phyloP scores from a whole-genome alignment of 2,329 filamentous ascomycete genomes.

The Ciborinia camelliae region DNA sequence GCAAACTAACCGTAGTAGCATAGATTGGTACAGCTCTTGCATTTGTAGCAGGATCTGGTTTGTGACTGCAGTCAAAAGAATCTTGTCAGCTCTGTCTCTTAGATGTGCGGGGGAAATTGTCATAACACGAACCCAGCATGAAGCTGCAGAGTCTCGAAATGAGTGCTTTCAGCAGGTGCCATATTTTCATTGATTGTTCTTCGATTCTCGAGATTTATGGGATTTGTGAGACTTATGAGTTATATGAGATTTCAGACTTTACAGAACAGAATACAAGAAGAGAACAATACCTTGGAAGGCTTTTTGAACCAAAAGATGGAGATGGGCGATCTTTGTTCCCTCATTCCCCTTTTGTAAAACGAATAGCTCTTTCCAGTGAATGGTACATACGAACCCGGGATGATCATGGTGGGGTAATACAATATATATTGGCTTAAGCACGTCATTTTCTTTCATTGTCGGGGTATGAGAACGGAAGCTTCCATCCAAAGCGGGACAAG shows the following conservation, averaged over 20 bases:
- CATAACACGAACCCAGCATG: conserved; percentile 66
- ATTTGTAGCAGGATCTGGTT: conserved; percentile 77
- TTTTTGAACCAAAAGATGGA: neutral
- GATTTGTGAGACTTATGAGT: neutral
- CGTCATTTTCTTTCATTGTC: neutral
- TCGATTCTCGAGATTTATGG: neutral
- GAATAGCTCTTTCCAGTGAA: neutral
- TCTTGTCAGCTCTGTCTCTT: conserved; percentile 22
- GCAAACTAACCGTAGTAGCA: conserved; percentile 64
- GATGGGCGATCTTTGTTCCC: conserved; percentile 10
- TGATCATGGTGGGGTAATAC: conserved; percentile 2
- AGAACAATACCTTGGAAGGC: too few relatives aligned
- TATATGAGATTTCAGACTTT: too few relatives aligned
- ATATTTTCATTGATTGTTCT: neutral
- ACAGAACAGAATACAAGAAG: neutral
- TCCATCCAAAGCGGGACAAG: neutral
- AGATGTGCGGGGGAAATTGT: conserved; percentile 21
- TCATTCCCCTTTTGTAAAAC: neutral
- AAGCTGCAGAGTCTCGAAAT: conserved; percentile 83
- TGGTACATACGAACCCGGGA: neutral
- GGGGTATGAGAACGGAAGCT: neutral
- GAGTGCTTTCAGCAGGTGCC: conserved; percentile 43
- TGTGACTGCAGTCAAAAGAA: conserved; percentile 54
- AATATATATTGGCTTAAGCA: neutral
- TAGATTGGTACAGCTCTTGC: conserved; percentile 94